Base-by-base conservation (phyloP, 2,329 filamentous ascomycete genomes). In the Sporothrix dimorphospora region DNA sequence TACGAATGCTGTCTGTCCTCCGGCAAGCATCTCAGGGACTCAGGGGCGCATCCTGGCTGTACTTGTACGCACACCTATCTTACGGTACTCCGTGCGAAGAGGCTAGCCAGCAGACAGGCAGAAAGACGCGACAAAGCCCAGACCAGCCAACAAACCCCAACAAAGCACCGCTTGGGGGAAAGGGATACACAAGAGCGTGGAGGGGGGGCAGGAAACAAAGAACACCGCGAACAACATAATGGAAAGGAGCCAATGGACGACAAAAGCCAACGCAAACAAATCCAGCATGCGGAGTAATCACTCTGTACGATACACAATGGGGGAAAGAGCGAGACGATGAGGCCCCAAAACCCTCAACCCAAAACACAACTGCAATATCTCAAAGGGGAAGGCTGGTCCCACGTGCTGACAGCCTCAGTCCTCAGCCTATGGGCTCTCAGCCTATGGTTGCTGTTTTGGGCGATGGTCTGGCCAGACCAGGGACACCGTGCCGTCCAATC, bases 401-500 rank as follows among this genome's bases (percentile, higher is more conserved):
- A 70, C 68, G 68, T 70, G 68, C 53, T n/a, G 42, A 27, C 68
- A 59, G 68, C 40, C 63, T 19, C 63, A 21, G 63, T 49, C 42
- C 63, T 45, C 21, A 65, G 61, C 59, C 57, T 61, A 40, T 63
- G 57, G 57, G 34, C 34, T 42, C n/a, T 55, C 47, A 55, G 30
- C 49, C 66, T 55, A 8, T 55, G 45, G 19, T 51, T 67, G 45
- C 42, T 51, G 24, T 21, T 38, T 67, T 67, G 45, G 42, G 61
- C 34, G 61, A 47, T 66, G 61, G 12, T 63, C 61, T 47, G 61
- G 61, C 42, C 42, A 24, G 59, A 42, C 59, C 57, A 24, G 59
- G 55, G 14, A 27, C 38, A 65, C 38, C 59, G 38, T 65, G 63
- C 45, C 42, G 16, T 27, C 65, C 65, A 68, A 68, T 68, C 65